Evolutionary conservation across 305 asterid genomes (phyloP).

Genomic region (Andrographis paniculata): DNA sequence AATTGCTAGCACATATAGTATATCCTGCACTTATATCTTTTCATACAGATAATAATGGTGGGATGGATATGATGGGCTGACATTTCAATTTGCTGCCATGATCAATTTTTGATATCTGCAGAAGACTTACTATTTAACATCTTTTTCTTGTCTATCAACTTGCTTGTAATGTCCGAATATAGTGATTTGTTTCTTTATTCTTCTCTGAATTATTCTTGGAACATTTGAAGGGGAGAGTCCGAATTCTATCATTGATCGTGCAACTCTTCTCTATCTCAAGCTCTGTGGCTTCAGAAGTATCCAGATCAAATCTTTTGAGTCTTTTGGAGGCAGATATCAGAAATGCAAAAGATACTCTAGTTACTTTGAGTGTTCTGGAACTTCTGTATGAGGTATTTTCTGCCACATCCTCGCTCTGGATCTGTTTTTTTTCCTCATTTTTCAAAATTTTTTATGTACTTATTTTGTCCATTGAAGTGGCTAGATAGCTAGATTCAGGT

Average conservation of each 20-base stretch:
- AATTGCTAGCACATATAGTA: slow-evolving; percentile 15
- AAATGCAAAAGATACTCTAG: slow-evolving; percentile 58
- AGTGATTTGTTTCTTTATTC: slow-evolving; percentile 6
- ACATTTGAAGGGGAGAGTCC: slow-evolving; percentile 62
- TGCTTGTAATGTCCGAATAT: neutral
- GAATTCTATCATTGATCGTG: slow-evolving; percentile 80
- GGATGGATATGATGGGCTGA: neutral
- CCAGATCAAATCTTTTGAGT: slow-evolving; percentile 59
- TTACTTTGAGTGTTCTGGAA: slow-evolving; percentile 69
- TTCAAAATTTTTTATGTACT: neutral
- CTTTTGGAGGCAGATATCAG: slow-evolving; percentile 70
- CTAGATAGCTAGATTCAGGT: slow-evolving; percentile 14
- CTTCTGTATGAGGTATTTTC: slow-evolving; percentile 86
- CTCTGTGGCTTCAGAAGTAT: slow-evolving; percentile 59
- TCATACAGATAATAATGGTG: neutral
- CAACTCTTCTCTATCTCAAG: slow-evolving; percentile 79
- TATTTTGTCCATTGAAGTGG: neutral
- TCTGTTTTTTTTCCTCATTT: slow-evolving; percentile 11
- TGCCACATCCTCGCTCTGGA: too few relatives aligned
- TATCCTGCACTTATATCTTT: slow-evolving; percentile 4
- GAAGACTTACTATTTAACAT: too few relatives aligned
- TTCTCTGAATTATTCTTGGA: slow-evolving; percentile 17
- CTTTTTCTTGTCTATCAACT: neutral
- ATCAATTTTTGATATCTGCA: too few relatives aligned
- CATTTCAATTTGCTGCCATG: neutral